Evolutionary conservation across 2,329 filamentous ascomycete genomes (phyloP).

Genomic region (Thielaviopsis euricoi): DNA sequence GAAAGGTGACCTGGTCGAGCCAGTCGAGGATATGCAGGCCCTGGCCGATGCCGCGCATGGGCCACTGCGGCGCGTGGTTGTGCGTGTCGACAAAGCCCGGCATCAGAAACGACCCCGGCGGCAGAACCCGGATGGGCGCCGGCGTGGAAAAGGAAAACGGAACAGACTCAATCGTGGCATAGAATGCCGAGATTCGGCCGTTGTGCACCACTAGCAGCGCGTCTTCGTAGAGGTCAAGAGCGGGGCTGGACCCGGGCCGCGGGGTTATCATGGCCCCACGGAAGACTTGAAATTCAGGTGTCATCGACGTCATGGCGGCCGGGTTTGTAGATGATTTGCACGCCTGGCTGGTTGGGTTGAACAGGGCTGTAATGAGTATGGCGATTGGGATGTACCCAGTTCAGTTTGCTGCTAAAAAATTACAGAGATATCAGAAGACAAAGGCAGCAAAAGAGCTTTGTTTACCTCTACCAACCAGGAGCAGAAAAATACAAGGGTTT

Average conservation of each 20-base stretch:
- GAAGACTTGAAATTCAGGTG: not conserved
- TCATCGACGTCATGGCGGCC: not conserved
- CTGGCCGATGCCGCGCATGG: slow-evolving; percentile 31
- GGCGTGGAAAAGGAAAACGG: not conserved
- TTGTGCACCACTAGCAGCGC: slow-evolving; percentile 1
- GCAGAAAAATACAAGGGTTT: too few relatives aligned
- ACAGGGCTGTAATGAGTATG: too few relatives aligned
- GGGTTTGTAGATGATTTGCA: not conserved
- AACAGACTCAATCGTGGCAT: not conserved
- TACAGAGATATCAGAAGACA: too few relatives aligned
- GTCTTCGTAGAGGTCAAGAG: not conserved
- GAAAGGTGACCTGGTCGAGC: slow-evolving; percentile 48
- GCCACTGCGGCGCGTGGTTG: slow-evolving; percentile 47
- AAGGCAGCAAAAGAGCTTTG: too few relatives aligned
- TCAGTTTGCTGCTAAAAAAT: too few relatives aligned
- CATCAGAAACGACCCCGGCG: slow-evolving; percentile 33
- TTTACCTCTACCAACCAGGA: too few relatives aligned
- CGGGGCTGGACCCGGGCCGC: not conserved
- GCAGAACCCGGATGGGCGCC: slow-evolving; percentile 17
- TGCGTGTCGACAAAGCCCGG: slow-evolving; percentile 51
- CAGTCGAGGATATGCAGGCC: slow-evolving; percentile 42
- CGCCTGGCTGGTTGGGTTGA: too few relatives aligned
- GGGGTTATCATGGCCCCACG: slow-evolving; percentile 7
- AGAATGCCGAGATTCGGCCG: slow-evolving; percentile 2
- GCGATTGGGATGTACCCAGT: too few relatives aligned